phyloP scores from a whole-genome alignment of 2,329 filamentous ascomycete genomes.

The Calonectria pseudoreteaudii region DNA sequence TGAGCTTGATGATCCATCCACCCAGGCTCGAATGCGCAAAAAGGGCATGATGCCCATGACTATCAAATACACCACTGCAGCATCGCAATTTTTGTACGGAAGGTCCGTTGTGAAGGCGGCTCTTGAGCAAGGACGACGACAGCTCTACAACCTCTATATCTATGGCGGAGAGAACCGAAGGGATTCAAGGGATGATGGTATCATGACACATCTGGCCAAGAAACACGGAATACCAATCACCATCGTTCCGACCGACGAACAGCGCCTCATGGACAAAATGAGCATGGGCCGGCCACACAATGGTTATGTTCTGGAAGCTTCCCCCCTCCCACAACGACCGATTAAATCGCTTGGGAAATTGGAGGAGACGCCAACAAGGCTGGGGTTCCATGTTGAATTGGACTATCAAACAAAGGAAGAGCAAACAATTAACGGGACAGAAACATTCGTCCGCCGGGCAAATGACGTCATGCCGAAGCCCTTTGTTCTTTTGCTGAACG shows the following conservation, averaged over 20 bases:
- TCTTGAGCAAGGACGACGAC: conserved; percentile 73
- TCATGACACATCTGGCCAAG: conserved; percentile 60
- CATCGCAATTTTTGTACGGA: conserved; percentile 93
- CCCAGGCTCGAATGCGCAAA: conserved; percentile 36
- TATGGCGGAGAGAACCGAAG: conserved; percentile 69
- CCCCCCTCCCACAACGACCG: conserved; percentile 80
- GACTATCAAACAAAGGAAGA: conserved; percentile 82
- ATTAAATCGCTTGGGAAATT: conserved; percentile 68
- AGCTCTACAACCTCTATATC: conserved; percentile 87
- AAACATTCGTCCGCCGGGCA: conserved; percentile 58
- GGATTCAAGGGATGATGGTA: conserved; percentile 58
- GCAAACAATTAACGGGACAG: conserved; percentile 75
- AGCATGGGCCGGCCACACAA: conserved; percentile 88
- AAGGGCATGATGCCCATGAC: conserved; percentile 52
- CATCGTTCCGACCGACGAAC: conserved; percentile 69
- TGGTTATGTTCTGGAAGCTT: conserved; percentile 87
- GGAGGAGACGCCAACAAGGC: conserved; percentile 54
- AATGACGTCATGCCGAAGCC: conserved; percentile 63
- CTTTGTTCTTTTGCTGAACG: conserved; percentile 79
- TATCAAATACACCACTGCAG: conserved; percentile 78
- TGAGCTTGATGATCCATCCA: neutral
- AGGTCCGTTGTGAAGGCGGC: conserved; percentile 84
- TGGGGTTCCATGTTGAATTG: conserved; percentile 70
- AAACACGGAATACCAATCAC: conserved; percentile 65
- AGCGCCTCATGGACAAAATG: conserved; percentile 84